Conservation (phyloP, 202 grass and related monocot genomes). For the Saccharum hybrid region DNA sequence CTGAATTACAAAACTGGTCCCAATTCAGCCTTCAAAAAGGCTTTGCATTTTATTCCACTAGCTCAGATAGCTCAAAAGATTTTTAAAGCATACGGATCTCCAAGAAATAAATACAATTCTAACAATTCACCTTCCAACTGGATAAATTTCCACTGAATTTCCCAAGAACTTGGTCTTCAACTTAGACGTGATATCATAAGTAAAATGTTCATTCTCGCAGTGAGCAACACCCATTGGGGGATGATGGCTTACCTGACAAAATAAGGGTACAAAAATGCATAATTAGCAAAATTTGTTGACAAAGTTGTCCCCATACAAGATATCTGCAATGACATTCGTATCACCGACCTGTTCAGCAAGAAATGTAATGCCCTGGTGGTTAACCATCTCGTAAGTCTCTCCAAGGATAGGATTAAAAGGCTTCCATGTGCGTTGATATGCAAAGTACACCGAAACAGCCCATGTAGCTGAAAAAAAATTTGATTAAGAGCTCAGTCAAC, state of each 20-base stretch:
- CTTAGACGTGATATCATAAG: slow-evolving; percentile 94
- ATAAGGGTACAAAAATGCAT: slow-evolving; percentile 33
- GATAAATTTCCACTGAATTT: slow-evolving; percentile 92
- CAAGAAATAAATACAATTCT: slow-evolving; percentile 27
- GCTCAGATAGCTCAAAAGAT: neutral
- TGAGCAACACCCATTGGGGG: slow-evolving; percentile 93
- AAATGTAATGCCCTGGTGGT: slow-evolving; percentile 83
- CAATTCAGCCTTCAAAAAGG: neutral
- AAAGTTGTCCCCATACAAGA: slow-evolving; percentile 13
- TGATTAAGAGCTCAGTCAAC: slow-evolving; percentile 42
- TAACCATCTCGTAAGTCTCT: slow-evolving; percentile 94
- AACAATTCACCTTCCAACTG: slow-evolving; percentile 83
- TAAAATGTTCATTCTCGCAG: slow-evolving; percentile 95
- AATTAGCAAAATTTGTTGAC: slow-evolving; percentile 15
- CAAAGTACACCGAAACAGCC: slow-evolving; percentile 85
- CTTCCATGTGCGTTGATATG: slow-evolving; percentile 85
- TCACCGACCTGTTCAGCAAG: slow-evolving; percentile 84
- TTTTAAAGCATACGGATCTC: slow-evolving; percentile 25
- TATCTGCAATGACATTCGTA: slow-evolving; percentile 32
- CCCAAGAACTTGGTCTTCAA: slow-evolving; percentile 98
- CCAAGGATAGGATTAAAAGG: slow-evolving; percentile 98
- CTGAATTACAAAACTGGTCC: slow-evolving; percentile 1
- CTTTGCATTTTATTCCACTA: neutral
- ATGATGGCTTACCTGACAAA: slow-evolving; percentile 91
- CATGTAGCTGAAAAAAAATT: slow-evolving; percentile 75